phyloP scores from a whole-genome alignment of 495 filamentous ascomycete genomes.

The Penicillium dipodomyicola region DNA sequence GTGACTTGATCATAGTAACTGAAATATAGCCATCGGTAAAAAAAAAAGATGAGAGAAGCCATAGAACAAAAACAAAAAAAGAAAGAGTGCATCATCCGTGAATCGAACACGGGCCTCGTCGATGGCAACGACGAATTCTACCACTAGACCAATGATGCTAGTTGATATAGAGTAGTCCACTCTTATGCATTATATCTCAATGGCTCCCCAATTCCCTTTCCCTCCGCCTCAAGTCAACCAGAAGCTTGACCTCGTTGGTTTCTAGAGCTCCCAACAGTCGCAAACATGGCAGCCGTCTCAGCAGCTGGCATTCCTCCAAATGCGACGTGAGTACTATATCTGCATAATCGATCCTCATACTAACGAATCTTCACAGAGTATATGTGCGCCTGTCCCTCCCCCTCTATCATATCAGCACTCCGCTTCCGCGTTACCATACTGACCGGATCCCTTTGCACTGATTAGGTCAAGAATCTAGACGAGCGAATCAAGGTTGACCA shows the following conservation, averaged over 20 bases:
- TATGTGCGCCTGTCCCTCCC: conserved; percentile 44
- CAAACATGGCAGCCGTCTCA: conserved; percentile 43
- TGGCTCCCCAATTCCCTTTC: background rate
- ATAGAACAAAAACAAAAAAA: conserved; percentile 24
- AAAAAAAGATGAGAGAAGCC: background rate
- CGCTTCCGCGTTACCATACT: conserved; percentile 15
- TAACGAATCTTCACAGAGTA: conserved; percentile 41
- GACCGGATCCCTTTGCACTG: conserved; percentile 16
- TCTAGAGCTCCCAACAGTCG: conserved; percentile 28
- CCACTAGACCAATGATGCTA: conserved; percentile 58
- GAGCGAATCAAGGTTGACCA: conserved; percentile 83
- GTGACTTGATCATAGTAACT: no score
- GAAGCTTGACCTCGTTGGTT: conserved; percentile 24
- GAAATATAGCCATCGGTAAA: background rate
- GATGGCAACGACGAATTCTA: conserved; percentile 61
- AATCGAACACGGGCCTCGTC: conserved; percentile 60
- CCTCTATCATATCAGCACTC: conserved; percentile 16
- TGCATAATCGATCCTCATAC: conserved; percentile 6
- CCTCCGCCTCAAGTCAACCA: conserved; percentile 10
- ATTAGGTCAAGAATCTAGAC: conserved; percentile 83
- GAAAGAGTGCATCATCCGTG: conserved; percentile 50
- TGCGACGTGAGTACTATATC: conserved; percentile 42
- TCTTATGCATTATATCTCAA: background rate
- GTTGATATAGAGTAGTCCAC: background rate
- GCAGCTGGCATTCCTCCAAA: conserved; percentile 40